These are phyloP conservation scores for Verticillium tricorpus DNA, from an alignment of 2,329 filamentous ascomycete species.

Conservation along the genomic window DNA sequence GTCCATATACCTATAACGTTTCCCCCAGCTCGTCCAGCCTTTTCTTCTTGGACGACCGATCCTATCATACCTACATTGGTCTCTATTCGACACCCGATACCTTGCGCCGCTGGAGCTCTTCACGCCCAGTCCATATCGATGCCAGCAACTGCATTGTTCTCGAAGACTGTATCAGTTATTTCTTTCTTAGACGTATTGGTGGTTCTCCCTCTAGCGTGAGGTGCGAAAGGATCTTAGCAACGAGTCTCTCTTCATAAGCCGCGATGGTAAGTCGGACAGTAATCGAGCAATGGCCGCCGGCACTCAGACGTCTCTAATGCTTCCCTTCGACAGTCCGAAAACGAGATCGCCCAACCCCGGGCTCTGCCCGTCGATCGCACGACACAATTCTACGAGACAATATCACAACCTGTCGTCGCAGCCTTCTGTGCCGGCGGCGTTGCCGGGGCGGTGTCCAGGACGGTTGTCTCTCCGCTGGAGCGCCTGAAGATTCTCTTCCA, in stretches of 20 bases:
- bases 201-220: not conserved
- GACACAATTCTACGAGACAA: slow-evolving; percentile 36
- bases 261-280: not conserved
- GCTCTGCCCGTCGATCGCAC: not conserved
- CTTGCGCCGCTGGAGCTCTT: too few relatives aligned
- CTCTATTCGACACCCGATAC: not conserved
- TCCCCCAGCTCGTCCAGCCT: not conserved
- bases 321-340: not conserved
- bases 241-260: not conserved
- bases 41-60: not conserved
- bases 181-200: not conserved
- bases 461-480: slow-evolving; percentile 93
- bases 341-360: not conserved
- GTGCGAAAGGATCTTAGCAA: not conserved
- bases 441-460: slow-evolving; percentile 94
- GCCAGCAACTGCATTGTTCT: not conserved
- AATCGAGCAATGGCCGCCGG: not conserved
- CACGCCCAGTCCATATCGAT: not conserved
- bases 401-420: slow-evolving; percentile 82
- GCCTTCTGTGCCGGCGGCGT: slow-evolving; percentile 93
- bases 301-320: not conserved
- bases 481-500: slow-evolving; percentile 97
- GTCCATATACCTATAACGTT: not conserved
- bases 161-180: not conserved
- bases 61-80: not conserved